A percentile compares a stretch with the other conserved stretches of the same genome.
Conservation (phyloP, 164 flowering plant species). For the Dillenia turbinata region DNA sequence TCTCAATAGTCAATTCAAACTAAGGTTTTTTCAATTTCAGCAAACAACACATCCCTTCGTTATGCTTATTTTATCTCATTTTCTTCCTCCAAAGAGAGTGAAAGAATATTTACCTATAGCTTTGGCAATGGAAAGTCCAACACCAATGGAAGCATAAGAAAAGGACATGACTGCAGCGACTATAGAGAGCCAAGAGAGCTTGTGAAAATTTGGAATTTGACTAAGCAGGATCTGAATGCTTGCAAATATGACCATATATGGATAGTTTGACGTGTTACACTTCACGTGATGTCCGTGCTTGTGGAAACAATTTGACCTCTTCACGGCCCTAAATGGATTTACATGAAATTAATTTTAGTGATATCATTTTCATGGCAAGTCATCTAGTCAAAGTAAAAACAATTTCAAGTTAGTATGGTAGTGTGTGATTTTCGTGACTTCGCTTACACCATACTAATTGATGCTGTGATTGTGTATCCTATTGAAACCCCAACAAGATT, state of each 20-base stretch:
- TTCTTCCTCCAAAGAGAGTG: too few relatives aligned
- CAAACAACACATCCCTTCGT: too few relatives aligned
- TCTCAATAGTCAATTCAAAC: too few relatives aligned
- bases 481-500: conserved; percentile 72
- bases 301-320: conserved; percentile 50
- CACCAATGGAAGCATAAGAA: conserved; percentile 54
- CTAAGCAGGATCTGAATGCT: conserved; percentile 35
- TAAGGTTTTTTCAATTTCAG: too few relatives aligned
- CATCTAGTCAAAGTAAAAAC: too few relatives aligned
- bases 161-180: conserved; percentile 79
- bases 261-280: conserved; percentile 34
- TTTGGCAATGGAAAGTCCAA: conserved; percentile 51
- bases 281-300: conserved; percentile 29
- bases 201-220: conserved; percentile 62
- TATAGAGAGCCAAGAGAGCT: conserved; percentile 54
- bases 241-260: conserved; percentile 43
- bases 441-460: conserved; percentile 97
- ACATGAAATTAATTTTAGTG: too few relatives aligned
- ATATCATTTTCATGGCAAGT: too few relatives aligned
- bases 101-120: conserved; percentile 26
- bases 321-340: conserved; percentile 38
- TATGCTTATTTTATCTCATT: too few relatives aligned
- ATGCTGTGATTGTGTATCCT: conserved; percentile 95
- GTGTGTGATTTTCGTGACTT: too few relatives aligned
- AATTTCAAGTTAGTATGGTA: too few relatives aligned